Percentiles rank a stretch among this genome's conserved stretches.
Conservation (phyloP, 1,139 yeast species). For the Lodderomyces pseudojiufengensis region DNA sequence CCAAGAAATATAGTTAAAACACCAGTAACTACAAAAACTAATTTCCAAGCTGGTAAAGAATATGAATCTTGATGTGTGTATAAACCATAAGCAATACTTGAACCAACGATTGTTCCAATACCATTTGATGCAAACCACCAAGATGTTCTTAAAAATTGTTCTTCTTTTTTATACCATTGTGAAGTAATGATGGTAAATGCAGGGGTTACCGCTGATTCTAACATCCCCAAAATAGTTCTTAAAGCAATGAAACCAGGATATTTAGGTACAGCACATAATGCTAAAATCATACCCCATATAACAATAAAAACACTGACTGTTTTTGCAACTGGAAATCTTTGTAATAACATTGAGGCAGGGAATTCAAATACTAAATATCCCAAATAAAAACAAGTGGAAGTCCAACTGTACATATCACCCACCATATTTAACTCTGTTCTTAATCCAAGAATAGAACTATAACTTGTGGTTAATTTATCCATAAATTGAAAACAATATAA, state of each 20-base stretch:
- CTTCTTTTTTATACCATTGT: constrained; percentile 25
- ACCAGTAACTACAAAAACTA: constrained; percentile 31
- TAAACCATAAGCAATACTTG: constrained; percentile 24
- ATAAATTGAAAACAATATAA: constrained; percentile 59
- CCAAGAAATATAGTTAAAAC: constrained; percentile 26
- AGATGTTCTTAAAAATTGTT: constrained; percentile 22
- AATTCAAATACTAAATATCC: constrained; percentile 49
- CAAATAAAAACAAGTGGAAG: constrained; percentile 53
- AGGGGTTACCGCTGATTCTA: constrained; percentile 54
- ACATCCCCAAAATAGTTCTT: constrained; percentile 43
- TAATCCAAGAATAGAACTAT: constrained; percentile 61
- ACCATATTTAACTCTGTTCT: constrained; percentile 45
- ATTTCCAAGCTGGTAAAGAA: constrained; percentile 28
- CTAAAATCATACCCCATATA: constrained; percentile 28
- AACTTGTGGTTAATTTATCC: constrained; percentile 59
- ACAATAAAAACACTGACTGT: constrained; percentile 22
- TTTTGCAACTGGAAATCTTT: constrained; percentile 31
- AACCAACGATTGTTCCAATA: constrained; percentile 24
- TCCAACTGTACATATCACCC: constrained; percentile 54
- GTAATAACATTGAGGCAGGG: constrained; percentile 41
- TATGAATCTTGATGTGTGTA: constrained; percentile 15
- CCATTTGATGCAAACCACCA: constrained; percentile 34
- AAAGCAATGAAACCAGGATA: constrained; percentile 31
- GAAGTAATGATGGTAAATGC: constrained; percentile 51
- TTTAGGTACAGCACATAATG: constrained; percentile 26